Percentiles rank a stretch among this genome's conserved stretches.
Evolutionary conservation across 108 stramenopile genomes (phyloP).

Genomic region (Heterococcus sp.): DNA sequence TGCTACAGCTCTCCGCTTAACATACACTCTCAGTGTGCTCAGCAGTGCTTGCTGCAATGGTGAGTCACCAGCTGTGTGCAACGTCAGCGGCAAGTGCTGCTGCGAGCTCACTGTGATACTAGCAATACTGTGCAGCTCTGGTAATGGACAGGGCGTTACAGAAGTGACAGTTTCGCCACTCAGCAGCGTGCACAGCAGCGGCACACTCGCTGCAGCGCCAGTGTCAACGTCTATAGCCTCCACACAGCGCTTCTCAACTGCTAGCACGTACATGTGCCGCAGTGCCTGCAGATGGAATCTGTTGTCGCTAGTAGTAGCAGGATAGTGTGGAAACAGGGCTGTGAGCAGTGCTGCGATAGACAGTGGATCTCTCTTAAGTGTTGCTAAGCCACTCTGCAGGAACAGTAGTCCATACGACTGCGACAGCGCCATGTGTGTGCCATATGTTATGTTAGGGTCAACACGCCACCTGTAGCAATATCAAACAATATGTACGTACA

Average conservation of each 20-base stretch:
- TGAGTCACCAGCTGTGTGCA: slow-evolving; percentile 11
- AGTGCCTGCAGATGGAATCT: slow-evolving; percentile 94
- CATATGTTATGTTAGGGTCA: slow-evolving; percentile 62
- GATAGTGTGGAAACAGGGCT: slow-evolving; percentile 85
- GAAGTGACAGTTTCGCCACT: neutral
- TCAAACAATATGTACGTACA: neutral
- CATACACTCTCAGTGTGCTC: slow-evolving; percentile 55
- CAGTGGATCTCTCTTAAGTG: slow-evolving; percentile 76
- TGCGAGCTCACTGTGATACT: slow-evolving; percentile 25
- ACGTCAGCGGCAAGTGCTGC: slow-evolving; percentile 50
- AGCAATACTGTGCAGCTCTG: slow-evolving; percentile 42
- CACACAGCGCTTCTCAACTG: slow-evolving; percentile 73
- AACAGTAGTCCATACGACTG: slow-evolving; percentile 89
- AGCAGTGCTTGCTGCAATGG: slow-evolving; percentile 14
- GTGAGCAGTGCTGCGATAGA: slow-evolving; percentile 85
- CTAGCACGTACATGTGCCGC: slow-evolving; percentile 92
- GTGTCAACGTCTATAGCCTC: slow-evolving; percentile 85
- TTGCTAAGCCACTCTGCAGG: slow-evolving; percentile 84
- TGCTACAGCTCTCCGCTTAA: slow-evolving; percentile 72
- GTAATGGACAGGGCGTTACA: slow-evolving; percentile 53
- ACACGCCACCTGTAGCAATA: neutral
- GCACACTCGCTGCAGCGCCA: slow-evolving; percentile 45
- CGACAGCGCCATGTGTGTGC: slow-evolving; percentile 83
- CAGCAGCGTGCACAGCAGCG: slow-evolving; percentile 20
- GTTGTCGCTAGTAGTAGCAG: slow-evolving; percentile 74